A percentile compares a stretch with the other conserved stretches of the same genome.
These are phyloP conservation scores for Camptophora hylomeconis DNA, from an alignment of 2,329 filamentous ascomycete species.

Conservation along the genomic window DNA sequence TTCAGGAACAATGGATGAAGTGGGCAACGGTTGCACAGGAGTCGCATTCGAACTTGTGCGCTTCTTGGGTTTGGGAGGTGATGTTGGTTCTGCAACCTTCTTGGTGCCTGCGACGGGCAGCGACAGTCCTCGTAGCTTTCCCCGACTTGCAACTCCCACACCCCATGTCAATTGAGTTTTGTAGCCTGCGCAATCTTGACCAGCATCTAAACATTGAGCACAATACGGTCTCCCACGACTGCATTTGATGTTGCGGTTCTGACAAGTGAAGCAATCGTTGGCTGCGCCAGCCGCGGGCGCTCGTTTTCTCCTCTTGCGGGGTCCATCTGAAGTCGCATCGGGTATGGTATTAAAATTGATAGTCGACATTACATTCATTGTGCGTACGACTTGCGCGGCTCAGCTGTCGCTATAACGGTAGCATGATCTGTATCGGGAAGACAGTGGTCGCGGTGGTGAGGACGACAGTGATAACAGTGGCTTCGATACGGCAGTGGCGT, in stretches of 20 bases:
- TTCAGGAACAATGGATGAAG: too few relatives aligned
- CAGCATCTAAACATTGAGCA: conserved; percentile 81
- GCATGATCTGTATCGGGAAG: too few relatives aligned
- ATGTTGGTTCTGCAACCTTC: conserved; percentile 9
- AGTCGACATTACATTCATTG: too few relatives aligned
- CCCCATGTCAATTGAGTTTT: conserved; percentile 97
- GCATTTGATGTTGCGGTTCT: conserved; percentile 71
- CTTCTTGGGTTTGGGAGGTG: conserved; percentile 2
- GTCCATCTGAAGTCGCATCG: conserved; percentile 9
- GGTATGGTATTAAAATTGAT: too few relatives aligned
- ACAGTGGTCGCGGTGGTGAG: too few relatives aligned
- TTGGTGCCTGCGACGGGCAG: conserved; percentile 45
- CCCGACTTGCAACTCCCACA: conserved; percentile 85
- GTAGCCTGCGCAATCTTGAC: conserved; percentile 89
- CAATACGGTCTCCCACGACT: conserved; percentile 89
- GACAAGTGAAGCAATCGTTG: conserved; percentile 91
- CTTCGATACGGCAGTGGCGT: too few relatives aligned
- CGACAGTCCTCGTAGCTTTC: conserved; percentile 80
- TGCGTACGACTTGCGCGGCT: too few relatives aligned
- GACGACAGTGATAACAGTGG: too few relatives aligned
- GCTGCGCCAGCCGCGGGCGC: conserved; percentile 77
- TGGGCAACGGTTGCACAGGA: too few relatives aligned
- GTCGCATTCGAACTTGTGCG: background rate
- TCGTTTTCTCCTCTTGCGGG: conserved; percentile 67
- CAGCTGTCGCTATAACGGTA: too few relatives aligned